Base-by-base conservation (phyloP, 306 rosid species). In the Quercus parvula region DNA sequence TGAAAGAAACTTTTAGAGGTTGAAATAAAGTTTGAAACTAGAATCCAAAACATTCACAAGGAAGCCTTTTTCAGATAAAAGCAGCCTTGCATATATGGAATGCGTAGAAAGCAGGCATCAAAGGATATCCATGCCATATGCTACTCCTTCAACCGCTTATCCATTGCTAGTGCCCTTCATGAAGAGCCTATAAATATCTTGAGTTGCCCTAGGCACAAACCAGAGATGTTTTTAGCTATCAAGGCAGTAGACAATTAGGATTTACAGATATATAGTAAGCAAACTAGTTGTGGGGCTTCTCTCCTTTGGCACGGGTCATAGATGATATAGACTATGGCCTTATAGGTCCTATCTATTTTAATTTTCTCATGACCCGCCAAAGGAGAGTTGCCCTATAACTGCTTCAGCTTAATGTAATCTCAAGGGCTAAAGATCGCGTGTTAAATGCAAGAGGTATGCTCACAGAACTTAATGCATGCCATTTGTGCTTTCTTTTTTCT, bases 361-460 rank as follows among this genome's bases (percentile, higher is more conserved):
- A 4, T 4, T 8, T 14, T n/a, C 33, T 4, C 24, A 70, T 82
- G 59, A 73, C 66, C 92, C 35, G 94, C 97, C 97, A 93, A 93
- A 91, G 92, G 89, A 93, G 97, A 93, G 96, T 91, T 91, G 94
- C 91, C 97, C 97, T 87, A 75, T 77, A 63, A 81, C 81, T 88
- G 80, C 64, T 85, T 87, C 73, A 82, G 93, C 91, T 90, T 89
- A 82, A 78, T 85, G 6, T 3, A n/a, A 5, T 38, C 24, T 22
- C 46, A n/a, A 31, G 56, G 18, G 6, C 24, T 5, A 25, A 13
- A 61, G 52, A 71, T 59, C 54, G 25, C 54, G 19, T 52, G 70
- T 64, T 61, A 8, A 61, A 58, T 17, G 20, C 46, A 58, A 30
- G 35, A 57, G 70, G 70, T 63, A 28, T 63, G 70, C 20, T 63